Evolutionary conservation across 208 protist genomes (phyloP), one percentile per base, ranked within the genome.

Genomic region (Acanthamoeba rhysodes): DNA sequence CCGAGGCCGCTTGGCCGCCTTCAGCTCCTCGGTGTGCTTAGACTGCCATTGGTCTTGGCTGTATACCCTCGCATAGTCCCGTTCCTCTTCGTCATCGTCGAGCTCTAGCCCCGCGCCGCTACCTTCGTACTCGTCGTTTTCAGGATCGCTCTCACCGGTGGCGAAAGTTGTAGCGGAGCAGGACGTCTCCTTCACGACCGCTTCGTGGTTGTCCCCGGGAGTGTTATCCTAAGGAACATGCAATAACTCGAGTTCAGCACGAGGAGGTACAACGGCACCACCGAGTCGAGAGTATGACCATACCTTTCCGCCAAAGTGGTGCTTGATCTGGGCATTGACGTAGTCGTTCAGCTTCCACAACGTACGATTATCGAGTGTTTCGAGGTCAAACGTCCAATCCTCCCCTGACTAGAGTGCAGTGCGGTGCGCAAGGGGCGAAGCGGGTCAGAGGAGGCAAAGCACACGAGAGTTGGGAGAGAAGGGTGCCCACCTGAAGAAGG

Each of bases 281-380:
- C 18, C 7, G 50, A 45, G 20, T 24, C 50, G 24, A 37, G 29
- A 37, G 8, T 66, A 27, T 1, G 80, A 45, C 7, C n/a, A 24
- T 27, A 64, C 50, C 24, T 59, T 88, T 88, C 24, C 29, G 50
- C 80, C 80, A 12, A 45, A 88, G 87, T 93, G 87, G 7, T 57
- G 41, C 48, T 93, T 76, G 41, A 93, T 24, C 32, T 68, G 59
- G 24, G 20, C 59, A 6, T 93, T 76, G 22, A 93, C 87, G 29
- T 41, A 93, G 34, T 70, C 55, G 27, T 74, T 76, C 87, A 93
- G 64, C 62, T 93, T 93, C 64, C 64, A 76, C 87, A 93, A 32
- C 18, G 87, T 93, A 14, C 27, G 55, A 12, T 93, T 62, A 9
- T 93, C 87, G 12, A 93, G 64, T 0, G 55, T 76, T 12, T 70